Evolutionary conservation across 2,329 filamentous ascomycete species (phyloP).

Genomic region (Whalleya microplaca): DNA sequence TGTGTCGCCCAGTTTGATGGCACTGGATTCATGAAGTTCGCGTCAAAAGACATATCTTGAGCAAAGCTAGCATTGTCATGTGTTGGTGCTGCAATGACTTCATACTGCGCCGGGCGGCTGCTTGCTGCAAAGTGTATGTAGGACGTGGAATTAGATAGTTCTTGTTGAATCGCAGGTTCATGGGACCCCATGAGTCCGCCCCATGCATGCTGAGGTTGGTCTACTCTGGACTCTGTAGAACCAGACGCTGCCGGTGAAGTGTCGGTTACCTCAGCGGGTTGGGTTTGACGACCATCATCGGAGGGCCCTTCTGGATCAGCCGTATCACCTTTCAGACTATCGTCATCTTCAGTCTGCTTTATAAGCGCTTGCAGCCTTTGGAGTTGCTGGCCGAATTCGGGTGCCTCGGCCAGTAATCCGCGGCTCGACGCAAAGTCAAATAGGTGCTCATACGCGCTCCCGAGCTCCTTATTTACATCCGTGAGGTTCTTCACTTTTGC

Average conservation of each 20-base stretch:
- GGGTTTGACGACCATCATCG: conserved; percentile 22
- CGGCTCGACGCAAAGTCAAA: conserved; percentile 63
- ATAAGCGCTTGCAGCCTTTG: conserved; percentile 62
- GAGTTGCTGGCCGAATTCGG: conserved; percentile 61
- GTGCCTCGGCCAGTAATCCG: conserved; percentile 60
- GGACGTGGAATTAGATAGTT: neutral
- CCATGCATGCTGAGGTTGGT: conserved; percentile 13
- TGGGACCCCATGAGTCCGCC: conserved; percentile 16
- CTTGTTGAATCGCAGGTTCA: conserved; percentile 10
- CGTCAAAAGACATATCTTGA: conserved; percentile 39
- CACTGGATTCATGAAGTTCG: conserved; percentile 28
- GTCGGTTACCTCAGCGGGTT: neutral
- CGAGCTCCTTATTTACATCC: conserved; percentile 73
- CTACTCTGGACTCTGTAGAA: conserved; percentile 1
- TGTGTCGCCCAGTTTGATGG: conserved; percentile 35
- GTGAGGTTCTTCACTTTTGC: conserved; percentile 71
- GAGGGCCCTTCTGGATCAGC: conserved; percentile 13
- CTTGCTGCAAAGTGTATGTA: conserved; percentile 6
- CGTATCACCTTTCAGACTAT: conserved; percentile 36
- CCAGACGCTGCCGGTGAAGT: neutral
- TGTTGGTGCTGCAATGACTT: conserved; percentile 56
- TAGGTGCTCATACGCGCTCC: conserved; percentile 68
- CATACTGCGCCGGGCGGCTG: conserved; percentile 40
- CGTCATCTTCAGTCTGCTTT: conserved; percentile 50
- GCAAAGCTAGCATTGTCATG: conserved; percentile 59